A percentile compares a stretch with the other conserved stretches of the same genome.
These are phyloP conservation scores for Kitagawia praeruptora DNA, from an alignment of 129 eudicot species.

Conservation along the genomic window DNA sequence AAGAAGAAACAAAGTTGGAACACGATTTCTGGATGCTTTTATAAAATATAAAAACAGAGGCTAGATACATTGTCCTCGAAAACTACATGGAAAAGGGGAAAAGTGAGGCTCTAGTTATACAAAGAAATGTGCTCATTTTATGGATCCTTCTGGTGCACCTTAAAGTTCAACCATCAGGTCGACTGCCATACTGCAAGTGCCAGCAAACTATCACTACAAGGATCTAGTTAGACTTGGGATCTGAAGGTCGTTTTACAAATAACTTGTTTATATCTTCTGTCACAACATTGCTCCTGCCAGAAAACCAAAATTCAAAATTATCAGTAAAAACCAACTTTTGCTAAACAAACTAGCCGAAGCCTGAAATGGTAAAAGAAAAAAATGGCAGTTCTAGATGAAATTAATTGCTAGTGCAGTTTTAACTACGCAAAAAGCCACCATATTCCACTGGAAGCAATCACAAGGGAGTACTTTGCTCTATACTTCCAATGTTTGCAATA, in stretches of 20 bases:
- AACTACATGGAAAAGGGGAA: not conserved
- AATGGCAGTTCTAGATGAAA: not conserved
- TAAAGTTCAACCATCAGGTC: not conserved
- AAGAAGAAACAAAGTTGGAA: not conserved
- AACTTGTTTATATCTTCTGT: slow-evolving; percentile 92
- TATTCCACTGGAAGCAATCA: not conserved
- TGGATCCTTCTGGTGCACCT: not conserved
- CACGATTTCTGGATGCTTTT: not conserved
- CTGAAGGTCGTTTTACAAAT: slow-evolving; percentile 41
- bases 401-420: not conserved
- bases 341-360: not conserved
- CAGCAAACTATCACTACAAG: slow-evolving; percentile 12
- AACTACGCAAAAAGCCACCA: not conserved
- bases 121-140: not conserved
- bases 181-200: not conserved
- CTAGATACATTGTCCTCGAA: not conserved
- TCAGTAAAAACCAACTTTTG: not conserved
- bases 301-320: slow-evolving; percentile 1
- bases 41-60: not conserved
- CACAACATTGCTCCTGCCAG: slow-evolving; percentile 86
- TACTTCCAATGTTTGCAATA: not conserved
- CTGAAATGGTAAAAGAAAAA: not conserved
- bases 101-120: not conserved
- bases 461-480: not conserved
- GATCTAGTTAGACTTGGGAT: slow-evolving; percentile 33